These are phyloP conservation scores for Blastobotrys proliferans DNA, from an alignment of 1,139 yeast genomes.

Conservation along the genomic window DNA sequence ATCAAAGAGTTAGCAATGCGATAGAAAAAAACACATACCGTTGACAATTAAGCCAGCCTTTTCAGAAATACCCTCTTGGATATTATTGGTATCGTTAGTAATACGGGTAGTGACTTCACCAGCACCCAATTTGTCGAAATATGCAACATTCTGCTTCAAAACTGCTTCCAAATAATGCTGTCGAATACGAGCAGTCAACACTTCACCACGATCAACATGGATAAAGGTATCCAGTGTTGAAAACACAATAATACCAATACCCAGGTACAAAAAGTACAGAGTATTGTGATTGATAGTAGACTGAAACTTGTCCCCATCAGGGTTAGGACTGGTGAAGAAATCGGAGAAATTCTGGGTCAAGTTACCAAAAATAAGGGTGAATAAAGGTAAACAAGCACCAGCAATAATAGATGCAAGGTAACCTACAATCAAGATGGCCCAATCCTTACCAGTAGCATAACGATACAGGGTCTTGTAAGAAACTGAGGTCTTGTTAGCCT, in stretches of 20 bases:
- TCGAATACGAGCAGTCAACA: slow-evolving; percentile 40
- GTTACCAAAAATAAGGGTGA: slow-evolving; percentile 39
- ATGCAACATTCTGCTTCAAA: slow-evolving; percentile 42
- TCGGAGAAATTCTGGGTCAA: slow-evolving; percentile 37
- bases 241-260: slow-evolving; percentile 35
- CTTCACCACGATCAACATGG: slow-evolving; percentile 41
- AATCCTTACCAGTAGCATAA: slow-evolving; percentile 34
- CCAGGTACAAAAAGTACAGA: slow-evolving; percentile 38
- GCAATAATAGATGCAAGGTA: slow-evolving; percentile 32
- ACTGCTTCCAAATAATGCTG: slow-evolving; percentile 37
- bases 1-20: neutral
- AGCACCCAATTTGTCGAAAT: slow-evolving; percentile 42
- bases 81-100: slow-evolving; percentile 40
- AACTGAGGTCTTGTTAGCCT: slow-evolving; percentile 25
- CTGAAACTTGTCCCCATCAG: slow-evolving; percentile 32
- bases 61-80: slow-evolving; percentile 45
- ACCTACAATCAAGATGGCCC: slow-evolving; percentile 28
- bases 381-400: slow-evolving; percentile 40
- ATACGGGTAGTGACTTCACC: slow-evolving; percentile 45
- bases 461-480: slow-evolving; percentile 34
- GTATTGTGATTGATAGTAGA: slow-evolving; percentile 33
- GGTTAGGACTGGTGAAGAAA: slow-evolving; percentile 29
- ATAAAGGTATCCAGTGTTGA: slow-evolving; percentile 34
- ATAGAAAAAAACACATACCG: slow-evolving; percentile 25
- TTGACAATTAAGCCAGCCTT: slow-evolving; percentile 41